Conservation (phyloP, 2,329 filamentous ascomycete species). For the Anthostomella pinea region DNA sequence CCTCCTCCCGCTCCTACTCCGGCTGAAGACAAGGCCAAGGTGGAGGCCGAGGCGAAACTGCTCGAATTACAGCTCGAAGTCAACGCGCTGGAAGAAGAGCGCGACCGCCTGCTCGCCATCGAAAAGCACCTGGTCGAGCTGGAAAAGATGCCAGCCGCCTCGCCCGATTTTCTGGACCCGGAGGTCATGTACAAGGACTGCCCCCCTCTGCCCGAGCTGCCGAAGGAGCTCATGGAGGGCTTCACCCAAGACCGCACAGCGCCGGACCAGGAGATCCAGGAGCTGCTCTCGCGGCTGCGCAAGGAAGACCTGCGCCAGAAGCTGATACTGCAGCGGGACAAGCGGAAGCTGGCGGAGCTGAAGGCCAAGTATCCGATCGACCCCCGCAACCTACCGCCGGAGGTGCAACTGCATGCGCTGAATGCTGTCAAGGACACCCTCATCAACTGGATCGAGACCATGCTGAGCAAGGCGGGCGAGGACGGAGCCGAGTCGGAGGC, state of each 20-base stretch:
- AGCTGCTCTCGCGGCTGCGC: conserved; percentile 51
- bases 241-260: conserved; percentile 42
- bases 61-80: conserved; percentile 52
- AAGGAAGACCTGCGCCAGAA: conserved; percentile 59
- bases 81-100: conserved; percentile 51
- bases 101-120: conserved; percentile 47
- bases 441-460: conserved; percentile 64
- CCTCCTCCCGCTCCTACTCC: conserved; percentile 15
- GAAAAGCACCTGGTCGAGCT: conserved; percentile 51
- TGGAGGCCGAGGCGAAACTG: conserved; percentile 22
- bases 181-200: conserved; percentile 46
- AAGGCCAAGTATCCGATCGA: conserved; percentile 37
- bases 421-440: conserved; percentile 56
- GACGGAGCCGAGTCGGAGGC: conserved; percentile 21
- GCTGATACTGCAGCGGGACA: conserved; percentile 53
- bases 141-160: conserved; percentile 49
- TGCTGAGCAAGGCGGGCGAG: conserved; percentile 52
- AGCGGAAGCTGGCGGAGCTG: conserved; percentile 50
- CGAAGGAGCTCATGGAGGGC: conserved; percentile 49
- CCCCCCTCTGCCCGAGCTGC: conserved; percentile 47
- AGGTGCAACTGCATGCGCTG: conserved; percentile 50
- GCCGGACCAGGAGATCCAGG: conserved; percentile 42
- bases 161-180: conserved; percentile 48
- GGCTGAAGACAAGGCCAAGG: conserved; percentile 17
- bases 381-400: conserved; percentile 34